A percentile compares a stretch with the other conserved stretches of the same genome.
Conservation (phyloP, 2,329 filamentous ascomycete genomes). For the Fusarium falciforme region DNA sequence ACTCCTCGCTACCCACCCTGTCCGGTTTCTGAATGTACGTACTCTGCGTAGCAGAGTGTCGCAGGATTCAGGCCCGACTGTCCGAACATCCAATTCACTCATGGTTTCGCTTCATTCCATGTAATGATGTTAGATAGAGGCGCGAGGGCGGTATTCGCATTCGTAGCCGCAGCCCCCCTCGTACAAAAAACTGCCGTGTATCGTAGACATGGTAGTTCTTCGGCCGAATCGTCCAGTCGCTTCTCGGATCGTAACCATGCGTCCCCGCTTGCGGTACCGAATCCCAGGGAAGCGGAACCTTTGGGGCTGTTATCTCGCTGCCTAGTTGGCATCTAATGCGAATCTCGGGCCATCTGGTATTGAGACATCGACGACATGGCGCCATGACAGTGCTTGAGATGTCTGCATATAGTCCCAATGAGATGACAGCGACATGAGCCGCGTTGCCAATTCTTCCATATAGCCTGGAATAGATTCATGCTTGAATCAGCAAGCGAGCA, state of each 20-base stretch:
- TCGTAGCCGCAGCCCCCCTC: conserved; percentile 3
- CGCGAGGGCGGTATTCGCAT: conserved; percentile 12
- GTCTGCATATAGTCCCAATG: neutral
- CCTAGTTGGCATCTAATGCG: conserved; percentile 6
- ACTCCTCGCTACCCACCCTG: neutral
- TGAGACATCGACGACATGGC: conserved; percentile 1
- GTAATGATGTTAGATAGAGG: neutral
- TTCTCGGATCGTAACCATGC: conserved; percentile 22
- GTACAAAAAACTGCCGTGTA: conserved; percentile 15
- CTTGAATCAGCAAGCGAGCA: neutral
- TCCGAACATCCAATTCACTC: neutral
- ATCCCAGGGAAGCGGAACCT: conserved; percentile 35
- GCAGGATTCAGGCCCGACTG: neutral
- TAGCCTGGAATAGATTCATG: neutral
- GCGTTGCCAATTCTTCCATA: neutral
- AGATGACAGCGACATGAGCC: neutral
- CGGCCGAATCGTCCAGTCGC: conserved; percentile 23
- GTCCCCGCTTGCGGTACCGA: conserved; percentile 22
- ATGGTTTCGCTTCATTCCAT: neutral
- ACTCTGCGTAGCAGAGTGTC: neutral
- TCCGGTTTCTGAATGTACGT: conserved; percentile 6
- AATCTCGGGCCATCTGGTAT: conserved; percentile 7
- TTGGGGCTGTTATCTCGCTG: conserved; percentile 25
- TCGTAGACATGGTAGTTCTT: conserved; percentile 14
- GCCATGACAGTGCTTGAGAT: neutral